phyloP scores from a whole-genome alignment of 169 alveolate species.

The Blepharisma undulans region DNA sequence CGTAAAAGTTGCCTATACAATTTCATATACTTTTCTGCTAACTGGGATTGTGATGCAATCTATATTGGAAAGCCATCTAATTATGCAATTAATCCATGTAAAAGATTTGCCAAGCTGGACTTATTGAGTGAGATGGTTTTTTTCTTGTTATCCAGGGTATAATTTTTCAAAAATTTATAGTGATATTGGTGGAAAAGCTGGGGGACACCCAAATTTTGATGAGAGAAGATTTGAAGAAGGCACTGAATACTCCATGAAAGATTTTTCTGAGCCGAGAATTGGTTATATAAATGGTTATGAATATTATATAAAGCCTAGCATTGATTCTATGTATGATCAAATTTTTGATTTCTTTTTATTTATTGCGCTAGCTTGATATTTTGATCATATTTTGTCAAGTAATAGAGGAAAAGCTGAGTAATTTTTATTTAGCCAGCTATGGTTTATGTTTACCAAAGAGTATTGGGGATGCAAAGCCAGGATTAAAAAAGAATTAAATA shows the following conservation, averaged over 20 bases:
- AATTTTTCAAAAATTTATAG: constrained; percentile 48
- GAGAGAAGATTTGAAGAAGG: constrained; percentile 58
- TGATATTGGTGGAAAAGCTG: constrained; percentile 49
- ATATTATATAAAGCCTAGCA: constrained; percentile 46
- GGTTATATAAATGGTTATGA: constrained; percentile 36
- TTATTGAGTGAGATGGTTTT: not conserved
- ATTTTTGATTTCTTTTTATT: constrained; percentile 32
- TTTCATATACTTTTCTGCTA: constrained; percentile 52
- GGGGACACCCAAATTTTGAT: constrained; percentile 45
- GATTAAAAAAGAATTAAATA: not conserved
- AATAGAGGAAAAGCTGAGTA: constrained; percentile 55
- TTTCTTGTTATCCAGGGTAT: constrained; percentile 54
- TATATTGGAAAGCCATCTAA: constrained; percentile 31
- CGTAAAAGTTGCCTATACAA: constrained; percentile 50
- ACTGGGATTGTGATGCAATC: constrained; percentile 47
- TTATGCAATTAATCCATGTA: constrained; percentile 35
- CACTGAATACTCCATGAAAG: constrained; percentile 37
- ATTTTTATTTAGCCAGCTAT: constrained; percentile 28
- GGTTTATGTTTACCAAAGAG: constrained; percentile 45
- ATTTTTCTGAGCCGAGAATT: constrained; percentile 36
- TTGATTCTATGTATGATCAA: constrained; percentile 31
- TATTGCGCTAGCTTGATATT: constrained; percentile 44
- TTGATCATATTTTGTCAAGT: constrained; percentile 52
- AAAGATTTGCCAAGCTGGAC: constrained; percentile 48
- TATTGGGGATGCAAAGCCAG: constrained; percentile 44